phyloP scores from a whole-genome alignment of 371 early-diverging fungal genomes.

The Parasitella parasitica region DNA sequence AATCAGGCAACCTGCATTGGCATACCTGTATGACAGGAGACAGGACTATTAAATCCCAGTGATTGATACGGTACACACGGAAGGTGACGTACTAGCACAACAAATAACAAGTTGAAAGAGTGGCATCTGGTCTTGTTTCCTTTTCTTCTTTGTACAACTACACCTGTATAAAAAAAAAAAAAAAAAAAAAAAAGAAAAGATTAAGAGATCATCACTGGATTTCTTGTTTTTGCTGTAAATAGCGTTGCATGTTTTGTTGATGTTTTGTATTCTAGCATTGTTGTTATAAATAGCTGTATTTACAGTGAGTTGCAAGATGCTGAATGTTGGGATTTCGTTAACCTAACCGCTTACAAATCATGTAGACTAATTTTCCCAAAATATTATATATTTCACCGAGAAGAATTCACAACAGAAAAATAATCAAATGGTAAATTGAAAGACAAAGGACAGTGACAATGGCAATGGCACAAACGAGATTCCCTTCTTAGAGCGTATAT shows the following conservation, averaged over 20 bases:
- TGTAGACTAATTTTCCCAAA: not conserved
- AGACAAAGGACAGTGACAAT: too few species aligned
- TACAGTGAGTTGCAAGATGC: not conserved
- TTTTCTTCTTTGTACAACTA: not conserved
- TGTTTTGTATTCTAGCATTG: not conserved
- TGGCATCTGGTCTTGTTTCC: not conserved
- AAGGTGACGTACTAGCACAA: not conserved
- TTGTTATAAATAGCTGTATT: not conserved
- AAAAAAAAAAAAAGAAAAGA: too few species aligned
- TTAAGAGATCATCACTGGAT: not conserved
- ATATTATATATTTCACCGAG: too few species aligned
- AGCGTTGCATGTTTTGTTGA: not conserved
- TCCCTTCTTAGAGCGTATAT: slow-evolving; percentile 9
- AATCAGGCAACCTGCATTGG: too few species aligned
- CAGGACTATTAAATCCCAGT: not conserved
- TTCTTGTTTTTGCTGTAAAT: not conserved
- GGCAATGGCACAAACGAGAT: too few species aligned
- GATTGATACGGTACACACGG: not conserved
- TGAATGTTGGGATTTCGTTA: too few species aligned
- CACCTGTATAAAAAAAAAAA: not conserved
- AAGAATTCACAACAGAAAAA: too few species aligned
- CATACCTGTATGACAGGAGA: too few species aligned
- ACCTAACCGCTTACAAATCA: too few species aligned
- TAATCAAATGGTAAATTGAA: not conserved
- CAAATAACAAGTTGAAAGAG: not conserved